Conservation (phyloP, 306 rosid genomes). For the Lathyrus tuberosus region DNA sequence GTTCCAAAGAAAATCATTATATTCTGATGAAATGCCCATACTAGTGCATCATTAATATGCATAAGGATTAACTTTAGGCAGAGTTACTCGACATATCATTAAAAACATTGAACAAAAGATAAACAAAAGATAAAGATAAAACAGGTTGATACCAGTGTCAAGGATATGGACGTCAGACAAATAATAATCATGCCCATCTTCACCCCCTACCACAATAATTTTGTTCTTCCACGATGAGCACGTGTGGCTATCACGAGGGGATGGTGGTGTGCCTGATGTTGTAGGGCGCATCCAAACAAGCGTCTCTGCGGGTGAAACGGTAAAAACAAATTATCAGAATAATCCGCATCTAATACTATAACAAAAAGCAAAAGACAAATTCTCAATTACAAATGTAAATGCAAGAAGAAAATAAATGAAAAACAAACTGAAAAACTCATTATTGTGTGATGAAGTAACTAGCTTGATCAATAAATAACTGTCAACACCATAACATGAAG, state of each 20-base stretch:
- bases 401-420: conserved; percentile 32
- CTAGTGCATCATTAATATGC: neutral
- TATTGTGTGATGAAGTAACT: conserved; percentile 16
- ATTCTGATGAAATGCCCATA: conserved; percentile 22
- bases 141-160: conserved; percentile 69
- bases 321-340: conserved; percentile 32
- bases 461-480: conserved; percentile 29
- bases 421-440: conserved; percentile 28
- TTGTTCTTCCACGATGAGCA: conserved; percentile 94
- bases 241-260: conserved; percentile 96
- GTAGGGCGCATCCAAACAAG: conserved; percentile 83
- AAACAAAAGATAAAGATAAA: neutral
- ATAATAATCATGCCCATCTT: conserved; percentile 87
- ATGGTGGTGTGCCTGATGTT: conserved; percentile 84
- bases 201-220: conserved; percentile 86
- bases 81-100: neutral
- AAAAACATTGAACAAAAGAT: too few species aligned
- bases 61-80: too few species aligned
- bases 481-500: conserved; percentile 1
- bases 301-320: conserved; percentile 65
- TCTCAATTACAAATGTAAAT: conserved; percentile 7
- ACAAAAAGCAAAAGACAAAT: conserved; percentile 15
- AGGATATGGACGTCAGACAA: conserved; percentile 95
- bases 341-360: conserved; percentile 7
- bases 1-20: conserved; percentile 39